Percentiles rank a stretch among this genome's conserved stretches.
phyloP scores from a whole-genome alignment of 2,329 filamentous ascomycete genomes.

The Trichothecium sympodiale region DNA sequence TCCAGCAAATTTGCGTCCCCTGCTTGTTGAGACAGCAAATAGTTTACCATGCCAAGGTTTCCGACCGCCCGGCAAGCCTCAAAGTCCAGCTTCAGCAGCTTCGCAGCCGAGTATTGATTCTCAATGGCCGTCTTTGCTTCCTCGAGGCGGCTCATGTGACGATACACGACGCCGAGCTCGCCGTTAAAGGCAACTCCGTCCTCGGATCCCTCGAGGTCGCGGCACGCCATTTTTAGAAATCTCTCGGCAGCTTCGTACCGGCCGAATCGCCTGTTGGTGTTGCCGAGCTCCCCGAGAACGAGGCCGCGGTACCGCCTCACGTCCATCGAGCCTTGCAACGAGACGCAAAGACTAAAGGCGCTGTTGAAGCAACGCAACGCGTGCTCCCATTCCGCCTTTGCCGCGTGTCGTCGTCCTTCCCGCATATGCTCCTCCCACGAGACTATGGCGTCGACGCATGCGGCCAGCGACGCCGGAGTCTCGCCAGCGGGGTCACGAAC shows the following conservation, averaged over 20 bases:
- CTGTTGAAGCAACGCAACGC: slow-evolving; percentile 11
- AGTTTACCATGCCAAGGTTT: slow-evolving; percentile 24
- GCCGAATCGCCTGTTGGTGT: slow-evolving; percentile 17
- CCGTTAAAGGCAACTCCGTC: slow-evolving; percentile 13
- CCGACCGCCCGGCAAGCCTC: slow-evolving; percentile 20
- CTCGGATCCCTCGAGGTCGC: slow-evolving; percentile 6
- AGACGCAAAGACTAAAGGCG: slow-evolving; percentile 12
- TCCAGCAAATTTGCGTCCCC: slow-evolving; percentile 11
- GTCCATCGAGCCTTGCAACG: slow-evolving; percentile 4
- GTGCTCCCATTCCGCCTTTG: slow-evolving; percentile 10
- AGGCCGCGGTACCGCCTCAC: slow-evolving; percentile 8
- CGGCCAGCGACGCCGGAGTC: slow-evolving; percentile 9
- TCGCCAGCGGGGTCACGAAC: slow-evolving; percentile 10
- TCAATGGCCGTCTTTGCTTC: slow-evolving; percentile 15
- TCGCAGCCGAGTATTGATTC: slow-evolving; percentile 17
- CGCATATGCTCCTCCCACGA: slow-evolving; percentile 10
- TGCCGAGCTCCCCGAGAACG: slow-evolving; percentile 14
- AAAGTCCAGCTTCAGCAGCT: slow-evolving; percentile 9
- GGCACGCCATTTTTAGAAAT: slow-evolving; percentile 12
- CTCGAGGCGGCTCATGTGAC: slow-evolving; percentile 15
- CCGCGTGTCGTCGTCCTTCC: slow-evolving; percentile 7
- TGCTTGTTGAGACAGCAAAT: slow-evolving; percentile 16
- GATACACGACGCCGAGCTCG: slow-evolving; percentile 21
- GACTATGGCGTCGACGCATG: slow-evolving; percentile 9
- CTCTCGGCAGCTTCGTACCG: slow-evolving; percentile 14